phyloP scores from a whole-genome alignment of 495 filamentous ascomycete genomes.

The Hypoxylon perforatum region DNA sequence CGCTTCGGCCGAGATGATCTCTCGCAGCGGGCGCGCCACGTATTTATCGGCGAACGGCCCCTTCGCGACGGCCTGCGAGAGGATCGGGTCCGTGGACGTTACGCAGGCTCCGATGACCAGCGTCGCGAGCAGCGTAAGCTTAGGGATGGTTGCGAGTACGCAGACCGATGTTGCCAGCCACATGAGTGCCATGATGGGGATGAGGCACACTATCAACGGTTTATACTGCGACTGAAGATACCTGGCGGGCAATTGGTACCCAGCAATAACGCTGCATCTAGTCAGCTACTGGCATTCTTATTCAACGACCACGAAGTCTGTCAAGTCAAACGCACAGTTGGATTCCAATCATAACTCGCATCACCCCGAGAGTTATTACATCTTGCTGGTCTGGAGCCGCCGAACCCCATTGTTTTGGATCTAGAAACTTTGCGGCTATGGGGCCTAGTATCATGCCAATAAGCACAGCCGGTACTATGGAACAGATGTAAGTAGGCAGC shows the following conservation, averaged over 20 bases:
- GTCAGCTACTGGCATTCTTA: constrained; percentile 49
- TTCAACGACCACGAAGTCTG: constrained; percentile 45
- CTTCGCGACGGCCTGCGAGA: constrained; percentile 71
- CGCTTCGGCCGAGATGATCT: constrained; percentile 71
- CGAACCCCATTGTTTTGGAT: constrained; percentile 57
- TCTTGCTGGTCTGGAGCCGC: constrained; percentile 51
- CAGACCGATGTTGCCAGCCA: constrained; percentile 81
- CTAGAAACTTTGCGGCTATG: constrained; percentile 59
- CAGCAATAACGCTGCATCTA: constrained; percentile 71
- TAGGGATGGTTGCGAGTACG: constrained; percentile 76
- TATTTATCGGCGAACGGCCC: constrained; percentile 71
- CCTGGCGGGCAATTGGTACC: constrained; percentile 84
- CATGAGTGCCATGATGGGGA: constrained; percentile 88
- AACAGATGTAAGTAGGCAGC: constrained; percentile 1
- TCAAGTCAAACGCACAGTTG: constrained; percentile 54
- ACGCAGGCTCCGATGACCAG: constrained; percentile 71
- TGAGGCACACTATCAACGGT: constrained; percentile 76
- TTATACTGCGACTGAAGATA: constrained; percentile 82
- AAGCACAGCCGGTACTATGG: constrained; percentile 62
- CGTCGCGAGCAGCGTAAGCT: constrained; percentile 58
- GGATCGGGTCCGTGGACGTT: constrained; percentile 70
- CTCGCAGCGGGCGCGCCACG: constrained; percentile 65
- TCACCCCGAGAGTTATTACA: constrained; percentile 61
- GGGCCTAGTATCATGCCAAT: constrained; percentile 62
- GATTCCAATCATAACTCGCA: constrained; percentile 65